Evolutionary conservation across 805 yeast species (phyloP).

Genomic region (Sugiyamaella floridensis): DNA sequence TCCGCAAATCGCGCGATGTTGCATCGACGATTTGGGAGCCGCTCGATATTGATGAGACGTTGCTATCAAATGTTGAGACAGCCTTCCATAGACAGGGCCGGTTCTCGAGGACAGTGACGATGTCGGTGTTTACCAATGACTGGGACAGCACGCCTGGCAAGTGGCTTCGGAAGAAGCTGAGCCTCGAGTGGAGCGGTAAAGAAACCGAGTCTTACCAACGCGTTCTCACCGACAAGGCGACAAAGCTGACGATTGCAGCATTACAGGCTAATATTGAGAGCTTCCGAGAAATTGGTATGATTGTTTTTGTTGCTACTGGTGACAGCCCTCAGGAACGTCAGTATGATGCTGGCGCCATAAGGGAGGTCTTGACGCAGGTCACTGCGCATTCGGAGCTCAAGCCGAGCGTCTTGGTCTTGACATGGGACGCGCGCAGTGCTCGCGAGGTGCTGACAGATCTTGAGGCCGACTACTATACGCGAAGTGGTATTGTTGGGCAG

Average conservation of each 20-base stretch:
- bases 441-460: background rate
- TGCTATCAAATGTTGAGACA: constrained; percentile 26
- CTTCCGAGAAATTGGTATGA: constrained; percentile 37
- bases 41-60: constrained; percentile 34
- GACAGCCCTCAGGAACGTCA: constrained; percentile 30
- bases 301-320: constrained; percentile 47
- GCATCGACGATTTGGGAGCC: constrained; percentile 41
- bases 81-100: constrained; percentile 27
- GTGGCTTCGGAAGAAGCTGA: constrained; percentile 45
- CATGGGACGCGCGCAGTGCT: constrained; percentile 31
- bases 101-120: constrained; percentile 27
- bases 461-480: background rate
- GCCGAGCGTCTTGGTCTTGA: constrained; percentile 36
- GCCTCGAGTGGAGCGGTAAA: constrained; percentile 32
- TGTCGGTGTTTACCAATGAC: constrained; percentile 41
- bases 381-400: constrained; percentile 34
- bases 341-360: constrained; percentile 34
- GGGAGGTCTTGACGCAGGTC: constrained; percentile 33
- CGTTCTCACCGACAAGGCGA: constrained; percentile 24
- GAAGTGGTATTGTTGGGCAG: background rate
- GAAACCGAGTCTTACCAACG: constrained; percentile 27
- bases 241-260: constrained; percentile 35
- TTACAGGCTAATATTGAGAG: constrained; percentile 38
- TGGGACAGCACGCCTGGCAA: constrained; percentile 42
- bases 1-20: background rate